Base-by-base conservation (phyloP, 257 asterid genomes). In the Solanum pennellii region DNA sequence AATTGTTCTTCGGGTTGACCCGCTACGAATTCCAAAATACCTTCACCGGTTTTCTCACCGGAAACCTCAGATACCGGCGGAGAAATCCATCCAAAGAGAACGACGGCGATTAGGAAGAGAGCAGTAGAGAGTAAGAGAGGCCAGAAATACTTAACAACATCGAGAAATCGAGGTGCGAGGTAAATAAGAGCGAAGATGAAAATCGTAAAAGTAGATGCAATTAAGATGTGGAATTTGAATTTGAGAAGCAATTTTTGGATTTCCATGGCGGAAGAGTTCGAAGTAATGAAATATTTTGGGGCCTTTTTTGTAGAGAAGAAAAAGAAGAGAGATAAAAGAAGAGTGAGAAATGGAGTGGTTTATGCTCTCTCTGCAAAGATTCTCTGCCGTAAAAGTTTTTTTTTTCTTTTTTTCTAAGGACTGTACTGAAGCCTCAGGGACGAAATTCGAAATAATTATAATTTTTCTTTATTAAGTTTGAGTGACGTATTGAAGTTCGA, bases 81-180 rank as follows among this genome's bases (percentile, higher is more conserved):
- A 9, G 96, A 91, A 87, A 93, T 89, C 91, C 91, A 90, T 66
- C 93, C 92, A 52, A 95, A 88, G 13, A 93, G 93, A 15, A 93
- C 90, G 37, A 95, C 82, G 72, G 94, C 88, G 76, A 87, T 87
- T 44, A 95, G 95, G 62, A 95, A 93, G 4, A 94, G 90, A 66
- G 97, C 97, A 74, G 97, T 95, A 5, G 98, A 95, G 82, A 88
- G 84, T 62, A 95, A 88, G 0, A 95, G 98, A 42, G 98, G 98
- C 95, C 94, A 93, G 33, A 95, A 95, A 91, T 87, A 95, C 49
- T 86, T 89, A 2, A 95, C 14, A 42, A 94, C 23, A 82, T 93
- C 93, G 86, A 94, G 71, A 39, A 94, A 90, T 10, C 92, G 89
- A 5, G 96, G 97, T 25, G 98, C 96, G 0, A 94, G 87, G 68